Base-by-base conservation (phyloP, 768 basidiomycete genomes). In the Lentinula lateritia region DNA sequence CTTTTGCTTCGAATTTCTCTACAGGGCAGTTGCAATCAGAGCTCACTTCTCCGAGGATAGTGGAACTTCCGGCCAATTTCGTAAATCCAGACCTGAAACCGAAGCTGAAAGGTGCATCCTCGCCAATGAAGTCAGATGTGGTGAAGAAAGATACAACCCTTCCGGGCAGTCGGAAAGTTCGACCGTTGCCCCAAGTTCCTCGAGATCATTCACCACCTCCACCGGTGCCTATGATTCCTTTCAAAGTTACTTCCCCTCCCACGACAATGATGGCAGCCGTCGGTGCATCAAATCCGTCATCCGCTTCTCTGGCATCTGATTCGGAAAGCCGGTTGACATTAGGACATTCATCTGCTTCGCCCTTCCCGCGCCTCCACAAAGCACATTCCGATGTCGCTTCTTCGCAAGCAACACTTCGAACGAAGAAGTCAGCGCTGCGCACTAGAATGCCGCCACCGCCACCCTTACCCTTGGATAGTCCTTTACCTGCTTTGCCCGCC, bases 381-480 rank as follows among this genome's bases (percentile, higher is more conserved):
- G 4, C 38, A 18, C 38, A 1, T 6, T 23, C 50, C 8, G 2
- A 3, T 18, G 34, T 52, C 3, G 20, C 28, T 15, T 13, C 12
- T 16, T 15, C 32, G 20, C 5, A 8, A 16, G 13, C 13, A 52
- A 12, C 13, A 6, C 8, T 15, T n/a, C 32, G 18, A 38, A 18
- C 10, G 5, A 41, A 54, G 35, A 54, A 54, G 23, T 39, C 35
- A 12, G 53, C 53, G 10, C 18, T 54, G 5, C 34, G 53, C 9
- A 39, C 53, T 8, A 54, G 38, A 23, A 54, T 59, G 46, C 36
- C 34, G 46, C 55, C 55, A 20, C 55, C 55, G 20, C 55, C 55
- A 28, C 55, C 55, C 5, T 67, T 63, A 54, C 60, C 65, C 34
- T 56, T 41, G 41, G 41, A 56, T 7, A 56, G 39, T 34, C 55